Percentiles rank a stretch among this genome's conserved stretches.
phyloP scores from a whole-genome alignment of 352 stramenopile genomes.

The Globisporangium yorkense region DNA sequence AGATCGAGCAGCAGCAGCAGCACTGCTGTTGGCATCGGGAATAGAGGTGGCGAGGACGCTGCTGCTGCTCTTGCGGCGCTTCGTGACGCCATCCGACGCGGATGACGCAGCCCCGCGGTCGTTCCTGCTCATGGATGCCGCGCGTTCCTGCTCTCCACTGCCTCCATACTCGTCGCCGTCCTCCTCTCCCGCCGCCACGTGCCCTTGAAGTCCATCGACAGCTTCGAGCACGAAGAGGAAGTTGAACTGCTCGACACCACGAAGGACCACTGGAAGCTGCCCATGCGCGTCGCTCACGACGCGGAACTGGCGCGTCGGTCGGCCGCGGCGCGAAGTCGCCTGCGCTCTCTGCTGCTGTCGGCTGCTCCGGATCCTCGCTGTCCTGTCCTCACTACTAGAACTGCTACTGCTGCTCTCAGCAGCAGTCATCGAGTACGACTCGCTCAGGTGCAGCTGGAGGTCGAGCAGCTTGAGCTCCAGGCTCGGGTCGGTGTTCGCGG shows the following conservation, averaged over 20 bases:
- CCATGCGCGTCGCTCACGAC: constrained; percentile 31
- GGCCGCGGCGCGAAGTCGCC: neutral
- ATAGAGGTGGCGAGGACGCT: neutral
- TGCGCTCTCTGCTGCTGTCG: neutral
- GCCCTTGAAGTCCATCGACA: neutral
- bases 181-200: constrained; percentile 4
- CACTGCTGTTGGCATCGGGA: neutral
- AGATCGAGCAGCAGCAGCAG: neutral
- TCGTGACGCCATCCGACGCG: neutral
- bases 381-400: neutral
- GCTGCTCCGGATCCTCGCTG: neutral
- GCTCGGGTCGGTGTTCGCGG: constrained; percentile 35
- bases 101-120: neutral
- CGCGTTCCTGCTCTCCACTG: neutral
- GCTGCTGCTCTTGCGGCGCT: constrained; percentile 12
- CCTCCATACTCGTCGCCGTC: constrained; percentile 6
- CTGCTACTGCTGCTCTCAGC: neutral
- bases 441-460: constrained; percentile 58
- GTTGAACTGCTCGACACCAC: constrained; percentile 55
- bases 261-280: constrained; percentile 53
- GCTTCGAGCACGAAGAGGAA: constrained; percentile 49
- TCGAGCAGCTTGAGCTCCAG: constrained; percentile 45
- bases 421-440: constrained; percentile 16
- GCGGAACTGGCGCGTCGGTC: constrained; percentile 20
- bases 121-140: constrained; percentile 7